Evolutionary conservation across 2,329 filamentous ascomycete genomes (phyloP).

Genomic region (Cladosporium sp.): DNA sequence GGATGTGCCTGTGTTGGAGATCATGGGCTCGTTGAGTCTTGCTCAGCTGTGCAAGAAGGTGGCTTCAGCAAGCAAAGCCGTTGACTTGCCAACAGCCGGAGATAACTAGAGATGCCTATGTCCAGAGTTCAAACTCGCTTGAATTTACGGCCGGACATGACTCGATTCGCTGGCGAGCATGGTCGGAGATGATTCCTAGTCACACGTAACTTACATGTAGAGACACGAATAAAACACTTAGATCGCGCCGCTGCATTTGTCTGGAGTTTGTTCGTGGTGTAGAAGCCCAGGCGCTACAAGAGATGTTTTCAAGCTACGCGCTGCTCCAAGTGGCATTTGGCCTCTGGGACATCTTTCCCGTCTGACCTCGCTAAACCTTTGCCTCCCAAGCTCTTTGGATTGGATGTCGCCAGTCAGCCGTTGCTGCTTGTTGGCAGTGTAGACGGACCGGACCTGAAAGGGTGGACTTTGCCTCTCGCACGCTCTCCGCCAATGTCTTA

Average conservation of each 20-base stretch:
- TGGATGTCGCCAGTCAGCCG: neutral
- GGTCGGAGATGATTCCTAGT: neutral
- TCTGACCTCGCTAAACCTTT: neutral
- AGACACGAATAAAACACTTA: neutral
- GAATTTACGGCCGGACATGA: no score
- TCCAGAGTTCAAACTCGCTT: neutral
- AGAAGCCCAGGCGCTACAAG: neutral
- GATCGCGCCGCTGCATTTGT: neutral
- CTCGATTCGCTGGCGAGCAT: no score
- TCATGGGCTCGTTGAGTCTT: slow-evolving; percentile 4
- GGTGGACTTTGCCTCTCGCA: no score
- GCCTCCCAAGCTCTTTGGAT: neutral
- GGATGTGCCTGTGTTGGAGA: slow-evolving; percentile 11
- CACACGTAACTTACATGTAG: neutral
- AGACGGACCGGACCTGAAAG: no score
- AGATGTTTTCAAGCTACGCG: neutral
- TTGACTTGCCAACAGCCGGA: neutral
- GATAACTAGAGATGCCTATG: neutral
- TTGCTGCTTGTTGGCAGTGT: neutral
- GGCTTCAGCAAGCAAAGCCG: neutral
- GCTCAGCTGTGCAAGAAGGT: neutral
- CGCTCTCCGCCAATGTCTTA: no score
- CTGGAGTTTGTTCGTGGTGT: neutral
- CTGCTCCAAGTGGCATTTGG: neutral
- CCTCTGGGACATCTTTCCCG: neutral